A percentile compares a stretch with the other conserved stretches of the same genome.
phyloP scores from a whole-genome alignment of 2,329 filamentous ascomycete genomes.

The Shiraia sp. region DNA sequence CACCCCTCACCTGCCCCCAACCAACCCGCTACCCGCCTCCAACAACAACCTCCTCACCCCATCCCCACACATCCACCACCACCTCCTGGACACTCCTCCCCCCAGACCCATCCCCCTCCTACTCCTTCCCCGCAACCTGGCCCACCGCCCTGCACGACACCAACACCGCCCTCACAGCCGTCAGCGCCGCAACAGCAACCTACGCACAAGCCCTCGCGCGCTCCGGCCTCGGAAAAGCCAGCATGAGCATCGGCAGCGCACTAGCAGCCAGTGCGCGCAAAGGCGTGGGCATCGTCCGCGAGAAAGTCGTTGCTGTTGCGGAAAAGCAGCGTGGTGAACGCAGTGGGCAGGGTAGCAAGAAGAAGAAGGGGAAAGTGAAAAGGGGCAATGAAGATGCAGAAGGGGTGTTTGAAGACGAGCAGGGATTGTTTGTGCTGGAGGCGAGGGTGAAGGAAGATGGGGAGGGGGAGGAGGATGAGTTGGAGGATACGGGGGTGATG shows the following conservation, averaged over 20 bases:
- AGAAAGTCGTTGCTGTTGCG: no score
- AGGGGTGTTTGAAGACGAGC: conserved; percentile 3
- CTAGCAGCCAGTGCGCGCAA: conserved; percentile 3
- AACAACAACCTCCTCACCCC: neutral
- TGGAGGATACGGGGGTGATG: neutral
- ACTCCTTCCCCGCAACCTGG: conserved; percentile 22
- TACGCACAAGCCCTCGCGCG: conserved; percentile 12
- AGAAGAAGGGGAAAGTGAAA: neutral
- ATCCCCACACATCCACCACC: neutral
- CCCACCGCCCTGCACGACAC: conserved; percentile 13
- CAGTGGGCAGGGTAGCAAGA: neutral
- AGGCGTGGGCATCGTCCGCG: neutral
- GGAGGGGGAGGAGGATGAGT: neutral
- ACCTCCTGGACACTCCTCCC: neutral
- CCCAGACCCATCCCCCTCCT: neutral
- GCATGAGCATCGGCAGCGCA: conserved; percentile 14
- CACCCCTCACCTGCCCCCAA: no score
- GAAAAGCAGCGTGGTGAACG: no score
- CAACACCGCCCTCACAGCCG: conserved; percentile 6
- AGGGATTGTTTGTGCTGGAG: conserved; percentile 2
- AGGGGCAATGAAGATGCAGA: neutral
- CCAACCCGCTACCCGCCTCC: neutral
- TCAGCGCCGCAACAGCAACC: conserved; percentile 10
- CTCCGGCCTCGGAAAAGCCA: conserved; percentile 15
- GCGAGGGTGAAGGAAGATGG: conserved; percentile 2